These are phyloP conservation scores for Penicillium crustosum DNA, from an alignment of 2,329 filamentous ascomycete species.

Conservation along the genomic window DNA sequence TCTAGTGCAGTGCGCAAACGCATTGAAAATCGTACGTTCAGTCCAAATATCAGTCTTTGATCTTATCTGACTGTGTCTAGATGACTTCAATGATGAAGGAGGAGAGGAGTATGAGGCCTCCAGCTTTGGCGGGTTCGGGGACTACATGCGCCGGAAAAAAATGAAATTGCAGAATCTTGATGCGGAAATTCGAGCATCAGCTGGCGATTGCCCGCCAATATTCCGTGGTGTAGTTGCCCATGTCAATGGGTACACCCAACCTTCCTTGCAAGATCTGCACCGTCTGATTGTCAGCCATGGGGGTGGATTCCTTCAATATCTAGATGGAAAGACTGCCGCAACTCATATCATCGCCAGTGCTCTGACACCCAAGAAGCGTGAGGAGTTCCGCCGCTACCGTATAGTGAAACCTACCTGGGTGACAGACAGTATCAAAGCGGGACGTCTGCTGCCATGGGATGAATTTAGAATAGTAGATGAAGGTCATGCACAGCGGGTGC, in stretches of 20 bases:
- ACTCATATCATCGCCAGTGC: slow-evolving; percentile 94
- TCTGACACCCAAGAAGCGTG: slow-evolving; percentile 86
- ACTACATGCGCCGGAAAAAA: slow-evolving; percentile 95
- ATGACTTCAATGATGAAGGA: slow-evolving; percentile 75
- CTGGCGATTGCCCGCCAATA: slow-evolving; percentile 71
- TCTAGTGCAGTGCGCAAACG: slow-evolving; percentile 61
- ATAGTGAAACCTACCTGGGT: slow-evolving; percentile 96
- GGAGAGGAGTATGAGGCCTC: slow-evolving; percentile 91
- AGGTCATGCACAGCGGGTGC: slow-evolving; percentile 74
- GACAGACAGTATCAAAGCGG: slow-evolving; percentile 80
- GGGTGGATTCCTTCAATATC: slow-evolving; percentile 91
- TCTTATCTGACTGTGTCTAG: slow-evolving; percentile 30
- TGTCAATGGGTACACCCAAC: slow-evolving; percentile 94
- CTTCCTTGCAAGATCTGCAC: slow-evolving; percentile 85
- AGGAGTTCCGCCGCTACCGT: slow-evolving; percentile 83
- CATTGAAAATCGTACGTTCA: slow-evolving; percentile 57
- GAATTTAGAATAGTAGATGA: slow-evolving; percentile 82
- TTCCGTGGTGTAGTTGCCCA: slow-evolving; percentile 90
- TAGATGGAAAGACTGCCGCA: slow-evolving; percentile 90
- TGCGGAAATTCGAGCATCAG: slow-evolving; percentile 69
- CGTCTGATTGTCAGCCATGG: slow-evolving; percentile 85
- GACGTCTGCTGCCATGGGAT: slow-evolving; percentile 80
- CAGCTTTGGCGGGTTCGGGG: slow-evolving; percentile 81
- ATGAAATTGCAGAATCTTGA: slow-evolving; percentile 96
- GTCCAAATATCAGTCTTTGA: slow-evolving; percentile 1